These are phyloP conservation scores for Claviceps spartinae DNA, from an alignment of 2,329 filamentous ascomycete species.

Conservation along the genomic window DNA sequence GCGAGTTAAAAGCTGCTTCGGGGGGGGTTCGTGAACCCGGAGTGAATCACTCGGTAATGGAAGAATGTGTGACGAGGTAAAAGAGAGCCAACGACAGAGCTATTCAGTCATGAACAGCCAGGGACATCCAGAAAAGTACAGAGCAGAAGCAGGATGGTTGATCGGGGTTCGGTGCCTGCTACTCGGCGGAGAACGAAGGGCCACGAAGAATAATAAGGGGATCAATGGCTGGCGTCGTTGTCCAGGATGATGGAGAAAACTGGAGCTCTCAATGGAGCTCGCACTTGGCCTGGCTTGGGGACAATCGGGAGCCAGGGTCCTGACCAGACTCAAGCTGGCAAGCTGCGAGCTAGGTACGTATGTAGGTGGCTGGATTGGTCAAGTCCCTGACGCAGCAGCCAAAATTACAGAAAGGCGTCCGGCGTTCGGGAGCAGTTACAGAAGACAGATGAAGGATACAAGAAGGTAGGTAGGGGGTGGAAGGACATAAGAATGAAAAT, in stretches of 20 bases:
- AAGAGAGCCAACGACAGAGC: not conserved
- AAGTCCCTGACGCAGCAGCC: not conserved
- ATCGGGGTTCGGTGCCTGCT: not conserved
- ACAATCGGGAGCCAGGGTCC: slow-evolving; percentile 1
- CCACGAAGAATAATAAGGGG: slow-evolving; percentile 3
- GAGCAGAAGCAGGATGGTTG: not conserved
- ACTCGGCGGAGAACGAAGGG: not conserved
- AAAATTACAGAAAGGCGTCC: not conserved
- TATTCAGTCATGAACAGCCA: not conserved
- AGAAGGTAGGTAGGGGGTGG: no score
- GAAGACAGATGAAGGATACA: not conserved
- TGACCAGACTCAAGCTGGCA: not conserved
- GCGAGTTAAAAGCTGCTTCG: not conserved
- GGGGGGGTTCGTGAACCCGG: not conserved
- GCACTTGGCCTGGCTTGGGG: not conserved
- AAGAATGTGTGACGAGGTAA: not conserved
- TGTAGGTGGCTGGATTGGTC: not conserved
- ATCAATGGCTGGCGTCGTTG: slow-evolving; percentile 3
- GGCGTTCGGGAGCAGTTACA: not conserved
- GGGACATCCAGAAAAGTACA: not conserved
- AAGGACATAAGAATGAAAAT: no score
- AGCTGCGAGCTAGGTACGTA: not conserved
- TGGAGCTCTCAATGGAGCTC: slow-evolving; percentile 5
- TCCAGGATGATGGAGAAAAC: slow-evolving; percentile 6
- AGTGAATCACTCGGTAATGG: not conserved